Evolutionary conservation across 176 grass and related monocot genomes (phyloP).

Genomic region (Cenchrus fungigraminus): DNA sequence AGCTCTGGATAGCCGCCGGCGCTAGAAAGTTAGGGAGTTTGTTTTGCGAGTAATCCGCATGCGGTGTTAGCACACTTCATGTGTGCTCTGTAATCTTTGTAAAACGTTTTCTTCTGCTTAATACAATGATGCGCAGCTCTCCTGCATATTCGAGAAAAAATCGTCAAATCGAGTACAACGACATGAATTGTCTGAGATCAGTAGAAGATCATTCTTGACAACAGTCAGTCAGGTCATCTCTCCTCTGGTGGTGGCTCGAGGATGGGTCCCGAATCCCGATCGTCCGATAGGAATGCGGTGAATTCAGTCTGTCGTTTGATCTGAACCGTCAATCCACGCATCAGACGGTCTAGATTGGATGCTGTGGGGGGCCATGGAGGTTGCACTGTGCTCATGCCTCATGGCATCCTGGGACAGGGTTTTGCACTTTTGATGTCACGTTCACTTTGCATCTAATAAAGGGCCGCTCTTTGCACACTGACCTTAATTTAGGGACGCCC

Average conservation of each 20-base stretch:
- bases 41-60: too few relatives aligned
- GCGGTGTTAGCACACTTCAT: too few relatives aligned
- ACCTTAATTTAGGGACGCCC: conserved; percentile 14
- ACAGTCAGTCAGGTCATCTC: neutral
- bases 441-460: conserved; percentile 44
- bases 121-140: too few relatives aligned
- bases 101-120: too few relatives aligned
- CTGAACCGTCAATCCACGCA: neutral
- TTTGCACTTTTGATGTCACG: conserved; percentile 21
- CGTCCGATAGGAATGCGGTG: neutral
- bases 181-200: neutral
- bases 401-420: neutral
- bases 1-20: too few relatives aligned
- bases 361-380: neutral
- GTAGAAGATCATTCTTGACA: neutral
- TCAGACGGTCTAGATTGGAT: neutral
- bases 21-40: too few relatives aligned
- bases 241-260: too few relatives aligned
- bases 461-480: conserved; percentile 31
- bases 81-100: too few relatives aligned
- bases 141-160: too few relatives aligned
- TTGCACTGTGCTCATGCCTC: neutral
- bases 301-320: neutral
- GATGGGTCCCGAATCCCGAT: neutral
- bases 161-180: neutral